Percentiles rank a stretch among this genome's conserved stretches.
Conservation (phyloP, 176 grass and related monocot species). For the Avena sativa region DNA sequence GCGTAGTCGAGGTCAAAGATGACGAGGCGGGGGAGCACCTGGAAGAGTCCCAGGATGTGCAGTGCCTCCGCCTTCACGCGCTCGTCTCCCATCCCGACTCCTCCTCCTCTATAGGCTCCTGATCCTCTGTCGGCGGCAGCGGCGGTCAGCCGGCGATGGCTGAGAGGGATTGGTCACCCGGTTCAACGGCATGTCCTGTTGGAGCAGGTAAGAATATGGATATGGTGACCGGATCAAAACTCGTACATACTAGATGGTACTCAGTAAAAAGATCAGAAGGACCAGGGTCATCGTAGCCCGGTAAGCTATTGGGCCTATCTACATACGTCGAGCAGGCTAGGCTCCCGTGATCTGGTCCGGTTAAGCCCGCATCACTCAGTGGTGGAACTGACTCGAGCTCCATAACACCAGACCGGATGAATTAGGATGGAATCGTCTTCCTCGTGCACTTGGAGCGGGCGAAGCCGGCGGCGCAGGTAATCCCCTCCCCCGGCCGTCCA, state of each 20-base stretch:
- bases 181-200: not conserved
- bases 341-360: not conserved
- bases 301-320: not conserved
- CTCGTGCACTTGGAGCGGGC: too few relatives aligned
- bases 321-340: not conserved
- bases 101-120: not conserved
- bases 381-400: not conserved
- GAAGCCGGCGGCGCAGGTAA: too few relatives aligned
- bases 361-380: not conserved
- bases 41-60: too few relatives aligned
- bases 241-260: too few relatives aligned
- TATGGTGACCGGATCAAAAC: too few relatives aligned
- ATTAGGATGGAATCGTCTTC: too few relatives aligned
- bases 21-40: too few relatives aligned
- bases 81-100: slow-evolving; percentile 58
- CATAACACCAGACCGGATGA: not conserved
- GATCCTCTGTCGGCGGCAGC: not conserved
- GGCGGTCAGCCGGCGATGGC: slow-evolving; percentile 17
- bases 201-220: not conserved
- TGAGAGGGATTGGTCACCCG: not conserved
- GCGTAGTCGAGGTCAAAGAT: too few relatives aligned
- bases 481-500: too few relatives aligned
- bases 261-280: too few relatives aligned
- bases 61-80: too few relatives aligned
- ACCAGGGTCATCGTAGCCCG: not conserved